Evolutionary conservation across 106 monocot genomes (phyloP), one percentile per base, ranked within the genome.

Genomic region (Posidonia australis): DNA sequence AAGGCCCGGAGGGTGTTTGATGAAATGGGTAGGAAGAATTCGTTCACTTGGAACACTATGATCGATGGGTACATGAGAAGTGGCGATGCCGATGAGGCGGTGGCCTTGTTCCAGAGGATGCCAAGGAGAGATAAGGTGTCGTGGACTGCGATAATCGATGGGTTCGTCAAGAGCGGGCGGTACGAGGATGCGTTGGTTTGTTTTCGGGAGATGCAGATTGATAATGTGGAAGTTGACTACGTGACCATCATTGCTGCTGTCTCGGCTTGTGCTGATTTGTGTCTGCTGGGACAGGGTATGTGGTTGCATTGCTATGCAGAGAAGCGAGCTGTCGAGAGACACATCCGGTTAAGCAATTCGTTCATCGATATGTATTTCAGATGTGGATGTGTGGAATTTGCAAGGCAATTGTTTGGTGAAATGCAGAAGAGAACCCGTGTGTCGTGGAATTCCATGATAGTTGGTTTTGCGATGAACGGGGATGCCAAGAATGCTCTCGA

Each of bases 371-470:
- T 70, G 60, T 70, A 70, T 16, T 60, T 47, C 21, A 58, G 23
- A 19, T 61, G 61, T 36, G 61, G 61, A 20, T 27, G 21, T 48
- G 20, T 51, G 2, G 61, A 62, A 2, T 51, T 61, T 0, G 70
- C 61, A 11, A 41, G 45, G 9, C 70, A 70, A 19, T 16, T 70
- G 25, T 70, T 70, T 10, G 60, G 49, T 14, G 14, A 13, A 18
- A 64, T 72, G 53, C 21, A 7, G 1, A 18, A 31, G 0, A 44
- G 60, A 27, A 70, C 70, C 13, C 43, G 58, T 19, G 79, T 77
- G 3, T 69, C 76, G 14, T 83, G 83, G 83, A 83, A 79, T 32
- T 79, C 76, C 9, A 79, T 83, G 72, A 54, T 83, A 7, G 67
- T 69, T 0, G 78, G 82, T 6, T 72, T 78, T 11, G 82, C 82